Conservation (phyloP, 73 alveolate species). For the Breviolum minutum region DNA sequence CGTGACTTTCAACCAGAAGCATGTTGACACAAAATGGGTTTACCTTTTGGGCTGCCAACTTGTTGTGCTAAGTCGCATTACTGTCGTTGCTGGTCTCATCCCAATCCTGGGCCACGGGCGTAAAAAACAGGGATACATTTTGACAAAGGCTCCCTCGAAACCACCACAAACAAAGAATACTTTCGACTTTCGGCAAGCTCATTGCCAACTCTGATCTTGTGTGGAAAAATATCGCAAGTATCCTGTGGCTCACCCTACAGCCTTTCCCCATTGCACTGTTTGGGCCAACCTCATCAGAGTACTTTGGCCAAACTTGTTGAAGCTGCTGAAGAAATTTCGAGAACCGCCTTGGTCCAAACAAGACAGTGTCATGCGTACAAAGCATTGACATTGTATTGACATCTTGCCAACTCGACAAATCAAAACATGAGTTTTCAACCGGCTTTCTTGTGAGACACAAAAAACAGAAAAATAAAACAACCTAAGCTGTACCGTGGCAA, state of each 20-base stretch:
- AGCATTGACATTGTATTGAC: too few relatives aligned
- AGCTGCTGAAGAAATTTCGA: background rate
- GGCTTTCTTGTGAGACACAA: too few relatives aligned
- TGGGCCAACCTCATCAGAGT: background rate
- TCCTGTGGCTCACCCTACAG: background rate
- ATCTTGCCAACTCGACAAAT: too few relatives aligned
- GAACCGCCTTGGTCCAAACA: background rate
- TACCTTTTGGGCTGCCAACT: background rate
- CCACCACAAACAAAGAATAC: background rate
- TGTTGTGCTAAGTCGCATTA: background rate
- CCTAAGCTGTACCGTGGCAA: too few relatives aligned
- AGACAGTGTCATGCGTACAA: background rate
- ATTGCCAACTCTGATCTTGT: too few relatives aligned
- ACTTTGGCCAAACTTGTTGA: conserved; percentile 37
- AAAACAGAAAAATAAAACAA: too few relatives aligned
- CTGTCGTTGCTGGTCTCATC: conserved; percentile 21
- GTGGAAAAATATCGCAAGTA: background rate
- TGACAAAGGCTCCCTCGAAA: too few relatives aligned
- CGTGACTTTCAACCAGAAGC: background rate
- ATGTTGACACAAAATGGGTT: background rate
- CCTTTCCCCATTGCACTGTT: background rate
- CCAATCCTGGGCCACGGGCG: conserved; percentile 17
- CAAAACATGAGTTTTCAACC: too few relatives aligned
- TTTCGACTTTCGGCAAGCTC: background rate
- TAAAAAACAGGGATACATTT: too few relatives aligned